Conservation (phyloP, 176 grass and related monocot genomes). For the Puccinellia tenuiflora region DNA sequence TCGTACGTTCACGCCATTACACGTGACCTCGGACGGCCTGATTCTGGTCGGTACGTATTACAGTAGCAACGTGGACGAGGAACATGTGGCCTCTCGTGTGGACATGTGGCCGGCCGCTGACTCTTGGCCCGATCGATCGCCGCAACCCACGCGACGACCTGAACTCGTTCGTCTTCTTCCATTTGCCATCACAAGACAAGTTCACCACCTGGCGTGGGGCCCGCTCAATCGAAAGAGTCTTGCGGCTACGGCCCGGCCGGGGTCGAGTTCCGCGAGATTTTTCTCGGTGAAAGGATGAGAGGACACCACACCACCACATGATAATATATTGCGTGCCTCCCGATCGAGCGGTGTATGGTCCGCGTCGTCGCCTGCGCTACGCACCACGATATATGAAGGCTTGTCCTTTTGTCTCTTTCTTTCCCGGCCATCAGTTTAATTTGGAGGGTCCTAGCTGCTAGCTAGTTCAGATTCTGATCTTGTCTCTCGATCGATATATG, state of each 20-base stretch:
- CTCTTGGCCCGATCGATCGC: neutral
- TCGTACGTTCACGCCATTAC: too few species aligned
- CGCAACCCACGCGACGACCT: neutral
- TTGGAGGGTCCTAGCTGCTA: neutral
- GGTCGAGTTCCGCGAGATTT: neutral
- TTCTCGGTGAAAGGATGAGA: neutral
- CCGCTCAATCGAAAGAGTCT: neutral
- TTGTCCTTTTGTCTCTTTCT: neutral
- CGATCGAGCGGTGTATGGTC: neutral
- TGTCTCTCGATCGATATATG: neutral
- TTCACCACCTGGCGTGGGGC: neutral
- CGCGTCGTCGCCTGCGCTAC: neutral
- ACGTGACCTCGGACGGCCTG: too few species aligned
- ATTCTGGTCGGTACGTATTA: too few species aligned
- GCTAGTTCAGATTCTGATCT: neutral
- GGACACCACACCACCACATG: neutral
- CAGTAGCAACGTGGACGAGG: too few species aligned
- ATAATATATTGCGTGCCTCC: neutral
- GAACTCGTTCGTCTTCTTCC: neutral
- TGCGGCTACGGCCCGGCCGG: too few species aligned
- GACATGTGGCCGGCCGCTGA: neutral
- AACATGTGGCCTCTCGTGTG: too few species aligned
- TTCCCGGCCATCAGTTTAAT: neutral
- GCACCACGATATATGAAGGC: neutral
- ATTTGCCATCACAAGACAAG: neutral